phyloP scores from a whole-genome alignment of 2,329 filamentous ascomycete species.

The Allantophomopsis lycopodina region DNA sequence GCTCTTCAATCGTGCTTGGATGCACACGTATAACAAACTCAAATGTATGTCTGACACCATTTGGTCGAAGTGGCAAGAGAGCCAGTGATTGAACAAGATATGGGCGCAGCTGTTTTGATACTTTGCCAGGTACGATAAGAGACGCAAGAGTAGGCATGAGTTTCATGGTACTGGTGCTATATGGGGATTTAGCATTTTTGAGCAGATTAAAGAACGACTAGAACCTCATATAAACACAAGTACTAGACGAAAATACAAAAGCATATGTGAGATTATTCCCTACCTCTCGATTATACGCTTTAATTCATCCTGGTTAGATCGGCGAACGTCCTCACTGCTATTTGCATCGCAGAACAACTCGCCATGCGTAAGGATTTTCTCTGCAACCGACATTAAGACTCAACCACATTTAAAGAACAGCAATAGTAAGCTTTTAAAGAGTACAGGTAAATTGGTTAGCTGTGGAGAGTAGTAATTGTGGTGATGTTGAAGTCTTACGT shows the following conservation, averaged over 20 bases:
- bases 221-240: not conserved
- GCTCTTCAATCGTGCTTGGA: conserved; percentile 20
- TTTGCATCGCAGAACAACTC: conserved; percentile 15
- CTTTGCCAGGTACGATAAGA: conserved; percentile 44
- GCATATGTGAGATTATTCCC: not conserved
- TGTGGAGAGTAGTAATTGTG: no score
- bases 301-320: conserved; percentile 8
- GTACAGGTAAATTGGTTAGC: no score
- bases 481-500: no score
- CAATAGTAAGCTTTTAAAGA: no score
- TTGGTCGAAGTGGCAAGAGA: conserved; percentile 41
- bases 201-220: not conserved
- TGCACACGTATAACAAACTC: conserved; percentile 62
- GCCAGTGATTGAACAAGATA: conserved; percentile 44
- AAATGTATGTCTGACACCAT: conserved; percentile 52
- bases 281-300: conserved; percentile 11
- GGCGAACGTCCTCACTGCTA: conserved; percentile 6
- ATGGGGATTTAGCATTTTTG: conserved; percentile 4
- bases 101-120: conserved; percentile 44
- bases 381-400: conserved; percentile 8
- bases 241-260: not conserved
- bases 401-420: no score
- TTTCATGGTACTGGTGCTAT: conserved; percentile 30
- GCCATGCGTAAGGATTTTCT: conserved; percentile 14
- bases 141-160: conserved; percentile 49